Conservation (phyloP, 371 early-diverging fungal genomes). For the Rhizomucor miehei region DNA sequence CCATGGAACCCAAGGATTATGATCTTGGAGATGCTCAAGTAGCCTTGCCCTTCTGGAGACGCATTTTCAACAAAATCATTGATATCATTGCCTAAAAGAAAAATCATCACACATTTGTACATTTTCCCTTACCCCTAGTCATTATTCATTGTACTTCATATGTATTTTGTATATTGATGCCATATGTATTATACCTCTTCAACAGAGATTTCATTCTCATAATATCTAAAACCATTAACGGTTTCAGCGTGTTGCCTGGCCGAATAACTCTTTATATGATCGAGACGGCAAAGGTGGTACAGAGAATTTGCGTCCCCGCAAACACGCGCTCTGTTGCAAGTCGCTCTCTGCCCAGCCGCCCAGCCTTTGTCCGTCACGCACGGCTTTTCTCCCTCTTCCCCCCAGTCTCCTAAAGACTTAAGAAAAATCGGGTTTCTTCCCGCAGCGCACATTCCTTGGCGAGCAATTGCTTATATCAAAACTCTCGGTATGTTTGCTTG, state of each 20-base stretch:
- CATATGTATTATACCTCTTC: too few species aligned
- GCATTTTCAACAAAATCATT: slow-evolving; percentile 12
- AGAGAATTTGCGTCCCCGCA: too few species aligned
- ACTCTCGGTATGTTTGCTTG: slow-evolving; percentile 1
- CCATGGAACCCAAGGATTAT: slow-evolving; percentile 17
- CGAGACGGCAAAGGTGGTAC: too few species aligned
- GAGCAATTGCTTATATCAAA: not conserved
- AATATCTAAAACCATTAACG: too few species aligned
- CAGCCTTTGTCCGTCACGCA: not conserved
- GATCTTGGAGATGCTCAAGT: not conserved
- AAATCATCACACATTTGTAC: too few species aligned
- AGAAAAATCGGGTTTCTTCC: not conserved
- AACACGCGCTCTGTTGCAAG: too few species aligned
- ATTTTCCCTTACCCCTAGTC: not conserved
- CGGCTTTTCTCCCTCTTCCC: slow-evolving; percentile 1
- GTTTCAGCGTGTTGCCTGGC: too few species aligned
- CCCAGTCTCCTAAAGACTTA: not conserved
- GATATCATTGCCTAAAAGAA: slow-evolving; percentile 20
- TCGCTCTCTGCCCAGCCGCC: too few species aligned
- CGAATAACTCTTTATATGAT: too few species aligned
- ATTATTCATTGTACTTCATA: not conserved
- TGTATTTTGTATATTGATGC: too few species aligned
- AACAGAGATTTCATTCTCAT: too few species aligned
- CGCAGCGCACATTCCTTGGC: not conserved
- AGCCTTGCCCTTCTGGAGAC: slow-evolving; percentile 15